These are phyloP conservation scores for Oenanthe sinensis DNA, from an alignment of 129 eudicot genomes.

Conservation along the genomic window DNA sequence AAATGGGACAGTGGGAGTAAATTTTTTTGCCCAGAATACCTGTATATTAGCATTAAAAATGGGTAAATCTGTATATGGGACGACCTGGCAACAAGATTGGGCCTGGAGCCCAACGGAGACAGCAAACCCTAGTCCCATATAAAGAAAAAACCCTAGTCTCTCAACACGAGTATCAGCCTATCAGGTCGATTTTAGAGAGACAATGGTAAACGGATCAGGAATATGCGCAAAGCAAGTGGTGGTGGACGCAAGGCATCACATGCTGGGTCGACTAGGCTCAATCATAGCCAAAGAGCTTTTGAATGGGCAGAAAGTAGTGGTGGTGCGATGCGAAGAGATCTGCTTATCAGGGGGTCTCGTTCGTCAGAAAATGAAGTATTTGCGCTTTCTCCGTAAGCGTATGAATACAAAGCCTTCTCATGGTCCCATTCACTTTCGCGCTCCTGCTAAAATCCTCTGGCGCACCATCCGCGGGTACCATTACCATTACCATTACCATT, in stretches of 20 bases:
- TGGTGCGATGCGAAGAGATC: conserved; percentile 35
- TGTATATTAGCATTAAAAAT: too few relatives aligned
- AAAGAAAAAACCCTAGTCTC: too few relatives aligned
- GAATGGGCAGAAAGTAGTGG: conserved; percentile 29
- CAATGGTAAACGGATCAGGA: conserved; percentile 32
- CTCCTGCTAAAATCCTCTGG: conserved; percentile 35
- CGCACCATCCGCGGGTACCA: conserved; percentile 27
- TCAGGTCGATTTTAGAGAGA: too few relatives aligned
- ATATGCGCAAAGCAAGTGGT: conserved; percentile 11
- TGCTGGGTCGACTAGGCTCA: conserved; percentile 26
- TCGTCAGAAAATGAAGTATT: conserved; percentile 33
- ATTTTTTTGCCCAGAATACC: too few relatives aligned
- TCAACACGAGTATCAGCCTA: too few relatives aligned
- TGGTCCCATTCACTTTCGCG: conserved; percentile 16
- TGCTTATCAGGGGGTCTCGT: conserved; percentile 28
- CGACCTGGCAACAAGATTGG: too few relatives aligned
- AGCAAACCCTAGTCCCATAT: background rate
- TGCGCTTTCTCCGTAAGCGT: conserved; percentile 30
- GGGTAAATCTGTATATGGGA: too few relatives aligned
- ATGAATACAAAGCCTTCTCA: conserved; percentile 38
- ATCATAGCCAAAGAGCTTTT: conserved; percentile 29
- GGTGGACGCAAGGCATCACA: background rate
- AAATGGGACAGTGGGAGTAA: too few relatives aligned
- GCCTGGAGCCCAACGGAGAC: background rate
- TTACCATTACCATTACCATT: accelerated